Evolutionary conservation across 2,329 filamentous ascomycete species (phyloP), one percentile per base, ranked within the genome.

Genomic region (Penicillium sp.): DNA sequence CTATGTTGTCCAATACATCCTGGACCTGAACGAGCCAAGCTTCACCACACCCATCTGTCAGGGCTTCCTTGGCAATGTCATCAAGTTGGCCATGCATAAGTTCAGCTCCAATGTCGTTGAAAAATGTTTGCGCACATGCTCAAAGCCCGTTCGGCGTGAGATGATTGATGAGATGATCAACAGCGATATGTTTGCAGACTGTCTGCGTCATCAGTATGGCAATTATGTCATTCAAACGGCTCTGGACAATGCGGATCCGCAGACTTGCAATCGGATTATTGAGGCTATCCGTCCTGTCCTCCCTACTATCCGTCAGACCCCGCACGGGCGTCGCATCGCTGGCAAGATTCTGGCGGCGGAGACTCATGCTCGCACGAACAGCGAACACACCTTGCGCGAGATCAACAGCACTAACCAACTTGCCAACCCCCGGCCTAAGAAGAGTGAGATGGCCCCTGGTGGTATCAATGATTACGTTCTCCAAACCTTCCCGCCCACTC

Each of bases 51-150:
- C 93, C 3, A 81, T 99, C 40, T 94, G 95, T 58, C 79, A 82
- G 51, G 88, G 87, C 68, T 97, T 99, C 79, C 79, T 83, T 53
- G 88, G 88, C 66, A 80, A 90, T 85, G 79, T 89, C 72, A 69
- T 83, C 75, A 75, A 83, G 83, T 70, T 88, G 15, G 97, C 94
- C 6, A 92, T 92, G 72, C 94, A 99, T 79, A 99, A 99, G 77
- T 99, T 99, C 79, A 97, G 92, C 78, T 97, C 94, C 68, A 99
- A 99, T 67, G 94, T 99, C 55, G 93, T 99, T 60, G 94, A 99
- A 79, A 99, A 99, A 74, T 92, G 89, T 67, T 79, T 97, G 56
- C 91, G 94, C 54, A 96, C 37, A 91, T 70, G 88, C 92, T 33
- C 85, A 89, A 57, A 85, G 23, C 79, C 83, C 9, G 89, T 89